Base-by-base conservation (phyloP, 2,329 filamentous ascomycete species). In the Alternaria sp. region DNA sequence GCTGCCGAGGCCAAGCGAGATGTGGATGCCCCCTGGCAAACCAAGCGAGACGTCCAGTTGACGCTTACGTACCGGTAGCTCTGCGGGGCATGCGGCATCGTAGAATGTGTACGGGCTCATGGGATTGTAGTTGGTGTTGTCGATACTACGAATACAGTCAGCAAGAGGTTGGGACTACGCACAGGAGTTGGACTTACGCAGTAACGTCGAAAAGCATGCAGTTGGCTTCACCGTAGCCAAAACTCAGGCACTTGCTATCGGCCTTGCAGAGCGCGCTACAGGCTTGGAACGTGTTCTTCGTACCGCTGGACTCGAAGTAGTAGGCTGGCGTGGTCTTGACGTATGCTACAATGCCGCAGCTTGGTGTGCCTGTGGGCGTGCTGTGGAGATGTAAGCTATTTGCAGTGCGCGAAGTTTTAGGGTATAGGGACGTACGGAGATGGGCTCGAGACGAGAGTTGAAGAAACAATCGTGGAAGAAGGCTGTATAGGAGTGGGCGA, bases 101-200 rank as follows among this genome's bases (percentile, higher is more conserved):
- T 78, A 78, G 67, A 78, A 78, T 10, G 75, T 76, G 68, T 78
- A 78, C 3, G 75, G 75, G 2, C 72, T 75, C 68, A 69, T 73
- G 47, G 75, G 75, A 65, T 78, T 78, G 66, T 71, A 71, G 61
- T 76, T 75, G 25, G 70, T 73, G 67, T 78, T 78, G n/a, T 73
- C 70, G 41, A 62, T 61, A 9, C 74, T 78, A 55, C 18, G 10
- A 6, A 5, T 23, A 18, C 30, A 23, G 33, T 60, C 10, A 60
- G 50, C 7, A 25, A 15, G 5, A 41, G 50, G 44, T 4, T 14
- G 37, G 10, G 10, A 20, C 14, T 33, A 33, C 30, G 30, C 30
- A 30, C 54, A 18, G 15, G 45, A 41, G 10, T 2, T 25, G 41
- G 28, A 64, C 75, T n/a, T 73, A 78, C 74, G 71, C 74, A 49